These are phyloP conservation scores for Heliamphora exappendiculata DNA, from an alignment of 148 eudicot genomes.

Conservation along the genomic window DNA sequence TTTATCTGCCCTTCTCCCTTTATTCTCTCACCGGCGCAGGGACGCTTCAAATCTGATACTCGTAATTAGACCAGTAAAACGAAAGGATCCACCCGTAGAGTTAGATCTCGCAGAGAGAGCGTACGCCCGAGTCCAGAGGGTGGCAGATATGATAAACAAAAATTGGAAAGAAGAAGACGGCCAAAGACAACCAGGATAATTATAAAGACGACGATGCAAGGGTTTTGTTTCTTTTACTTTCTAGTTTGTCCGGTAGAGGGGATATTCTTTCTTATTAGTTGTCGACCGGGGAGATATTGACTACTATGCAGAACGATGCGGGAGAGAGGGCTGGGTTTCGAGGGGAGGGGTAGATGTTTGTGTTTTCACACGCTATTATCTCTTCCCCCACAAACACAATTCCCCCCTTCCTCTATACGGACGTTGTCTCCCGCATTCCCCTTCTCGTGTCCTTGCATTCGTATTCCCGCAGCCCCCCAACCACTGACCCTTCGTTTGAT, in stretches of 20 bases:
- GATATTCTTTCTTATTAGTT: no score
- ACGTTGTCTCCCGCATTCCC: no score
- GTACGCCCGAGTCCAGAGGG: background rate
- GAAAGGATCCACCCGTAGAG: background rate
- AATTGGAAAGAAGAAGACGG: background rate
- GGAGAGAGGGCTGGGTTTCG: no score
- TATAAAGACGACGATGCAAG: background rate
- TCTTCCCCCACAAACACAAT: no score
- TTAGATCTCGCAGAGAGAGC: constrained; percentile 6
- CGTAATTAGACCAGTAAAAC: background rate
- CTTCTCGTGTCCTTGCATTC: no score
- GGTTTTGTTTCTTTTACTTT: background rate
- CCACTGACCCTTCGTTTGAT: no score
- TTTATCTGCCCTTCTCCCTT: background rate
- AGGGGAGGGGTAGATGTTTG: no score
- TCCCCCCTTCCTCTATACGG: no score
- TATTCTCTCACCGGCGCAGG: background rate
- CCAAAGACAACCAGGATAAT: background rate
- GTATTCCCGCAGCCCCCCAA: no score
- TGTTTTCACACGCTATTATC: no score
- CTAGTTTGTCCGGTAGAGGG: constrained; percentile 3
- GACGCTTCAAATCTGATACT: background rate
- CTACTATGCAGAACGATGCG: no score
- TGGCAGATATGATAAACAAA: background rate
- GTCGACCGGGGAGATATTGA: no score